phyloP scores from a whole-genome alignment of 2,329 filamentous ascomycete genomes.

The Helminthosporium solani region DNA sequence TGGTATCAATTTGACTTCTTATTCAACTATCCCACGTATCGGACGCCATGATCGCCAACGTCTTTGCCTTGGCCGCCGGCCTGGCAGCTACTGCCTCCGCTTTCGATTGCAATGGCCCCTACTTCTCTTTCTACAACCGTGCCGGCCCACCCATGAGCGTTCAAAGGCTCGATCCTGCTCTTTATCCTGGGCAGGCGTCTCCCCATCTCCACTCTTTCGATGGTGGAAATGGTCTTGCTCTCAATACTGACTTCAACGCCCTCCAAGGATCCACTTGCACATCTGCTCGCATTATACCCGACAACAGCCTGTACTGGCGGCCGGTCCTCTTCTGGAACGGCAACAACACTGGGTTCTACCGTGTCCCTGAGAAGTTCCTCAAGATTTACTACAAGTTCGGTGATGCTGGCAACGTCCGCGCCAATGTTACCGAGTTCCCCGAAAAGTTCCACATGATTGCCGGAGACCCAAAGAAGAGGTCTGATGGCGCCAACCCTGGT shows the following conservation, averaged over 20 bases:
- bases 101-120: slow-evolving; percentile 40
- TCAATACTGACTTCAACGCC: slow-evolving; percentile 27
- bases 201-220: slow-evolving; percentile 43
- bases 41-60: slow-evolving; percentile 31
- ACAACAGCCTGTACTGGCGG: slow-evolving; percentile 44
- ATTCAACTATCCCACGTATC: slow-evolving; percentile 1
- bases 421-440: slow-evolving; percentile 41
- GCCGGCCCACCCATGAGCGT: slow-evolving; percentile 35
- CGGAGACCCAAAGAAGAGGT: slow-evolving; percentile 33
- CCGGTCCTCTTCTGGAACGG: slow-evolving; percentile 41
- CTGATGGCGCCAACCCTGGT: slow-evolving; percentile 30
- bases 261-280: slow-evolving; percentile 37
- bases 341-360: slow-evolving; percentile 39
- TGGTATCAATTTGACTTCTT: slow-evolving; percentile 9
- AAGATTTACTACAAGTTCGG: slow-evolving; percentile 45
- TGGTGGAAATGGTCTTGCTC: slow-evolving; percentile 36
- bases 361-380: slow-evolving; percentile 36
- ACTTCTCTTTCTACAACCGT: slow-evolving; percentile 44
- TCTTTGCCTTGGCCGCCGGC: slow-evolving; percentile 29
- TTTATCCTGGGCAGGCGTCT: slow-evolving; percentile 34
- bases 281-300: slow-evolving; percentile 40
- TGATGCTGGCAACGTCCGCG: slow-evolving; percentile 29
- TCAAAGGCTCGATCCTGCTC: slow-evolving; percentile 39
- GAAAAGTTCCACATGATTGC: slow-evolving; percentile 42
- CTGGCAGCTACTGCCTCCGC: slow-evolving; percentile 34